Evolutionary conservation across 2,329 filamentous ascomycete genomes (phyloP).

Genomic region (Colletotrichum sp.): DNA sequence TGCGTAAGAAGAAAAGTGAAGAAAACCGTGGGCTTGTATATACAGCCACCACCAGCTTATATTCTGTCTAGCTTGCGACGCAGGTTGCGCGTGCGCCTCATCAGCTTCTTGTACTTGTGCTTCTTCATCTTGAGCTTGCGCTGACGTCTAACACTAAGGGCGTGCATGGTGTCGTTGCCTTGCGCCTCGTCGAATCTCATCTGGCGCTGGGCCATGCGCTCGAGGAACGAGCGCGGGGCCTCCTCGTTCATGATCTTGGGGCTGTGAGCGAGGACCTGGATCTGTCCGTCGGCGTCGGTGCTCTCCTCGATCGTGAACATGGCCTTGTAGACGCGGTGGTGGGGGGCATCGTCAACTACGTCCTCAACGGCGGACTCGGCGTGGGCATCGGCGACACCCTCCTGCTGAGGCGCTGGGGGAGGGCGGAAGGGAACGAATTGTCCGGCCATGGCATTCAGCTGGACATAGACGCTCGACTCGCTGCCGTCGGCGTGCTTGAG

Average conservation of each 20-base stretch:
- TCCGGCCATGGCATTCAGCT: conserved; percentile 71
- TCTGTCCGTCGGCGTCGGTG: conserved; percentile 62
- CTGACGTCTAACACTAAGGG: conserved; percentile 91
- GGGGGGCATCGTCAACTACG: conserved; percentile 34
- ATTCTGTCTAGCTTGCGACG: conserved; percentile 82
- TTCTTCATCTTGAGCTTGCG: conserved; percentile 99
- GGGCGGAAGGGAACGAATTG: conserved; percentile 82
- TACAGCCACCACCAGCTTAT: conserved; percentile 38
- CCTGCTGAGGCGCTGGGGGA: conserved; percentile 78
- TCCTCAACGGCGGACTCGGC: conserved; percentile 40
- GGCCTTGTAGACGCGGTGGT: conserved; percentile 65
- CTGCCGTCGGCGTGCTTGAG: conserved; percentile 61
- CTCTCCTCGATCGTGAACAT: conserved; percentile 73
- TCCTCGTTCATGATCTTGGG: conserved; percentile 60
- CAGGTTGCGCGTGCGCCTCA: conserved; percentile 88
- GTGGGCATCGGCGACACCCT: conserved; percentile 40
- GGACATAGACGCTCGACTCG: conserved; percentile 66
- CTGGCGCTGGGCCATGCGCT: conserved; percentile 72
- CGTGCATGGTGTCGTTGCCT: conserved; percentile 65
- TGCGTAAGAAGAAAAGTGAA: conserved; percentile 20
- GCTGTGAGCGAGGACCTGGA: conserved; percentile 66
- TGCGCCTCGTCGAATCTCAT: conserved; percentile 62
- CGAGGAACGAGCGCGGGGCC: conserved; percentile 64
- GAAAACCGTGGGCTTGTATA: conserved; percentile 25
- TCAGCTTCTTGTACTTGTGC: conserved; percentile 99